Evolutionary conservation across 2,329 filamentous ascomycete genomes (phyloP).

Genomic region (Venturia aucupariae): DNA sequence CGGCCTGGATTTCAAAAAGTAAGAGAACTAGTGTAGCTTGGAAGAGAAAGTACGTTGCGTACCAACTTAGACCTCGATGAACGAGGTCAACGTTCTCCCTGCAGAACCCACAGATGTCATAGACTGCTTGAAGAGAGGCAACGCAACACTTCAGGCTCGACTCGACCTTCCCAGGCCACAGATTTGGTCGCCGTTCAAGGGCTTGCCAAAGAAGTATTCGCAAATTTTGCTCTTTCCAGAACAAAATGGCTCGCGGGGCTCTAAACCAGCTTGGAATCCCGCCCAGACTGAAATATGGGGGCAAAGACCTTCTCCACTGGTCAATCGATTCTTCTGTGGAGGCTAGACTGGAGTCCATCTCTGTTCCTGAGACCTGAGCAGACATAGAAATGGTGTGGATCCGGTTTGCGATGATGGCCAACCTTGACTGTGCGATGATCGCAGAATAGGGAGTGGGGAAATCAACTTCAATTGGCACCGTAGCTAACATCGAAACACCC

Average conservation of each 20-base stretch:
- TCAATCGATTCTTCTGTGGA: conserved; percentile 19
- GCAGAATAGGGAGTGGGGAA: conserved; percentile 17
- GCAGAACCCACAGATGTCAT: conserved; percentile 17
- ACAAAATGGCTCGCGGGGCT: conserved; percentile 17
- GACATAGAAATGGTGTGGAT: conserved; percentile 17
- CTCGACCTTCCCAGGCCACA: conserved; percentile 17
- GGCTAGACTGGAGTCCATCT: conserved; percentile 16
- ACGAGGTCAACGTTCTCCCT: conserved; percentile 11
- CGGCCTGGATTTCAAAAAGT: not conserved
- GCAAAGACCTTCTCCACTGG: conserved; percentile 18
- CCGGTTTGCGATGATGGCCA: conserved; percentile 19
- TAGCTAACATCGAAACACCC: not conserved
- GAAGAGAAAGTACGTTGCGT: conserved; percentile 19
- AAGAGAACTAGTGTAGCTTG: conserved; percentile 16
- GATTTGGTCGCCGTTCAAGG: conserved; percentile 17
- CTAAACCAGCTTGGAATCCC: conserved; percentile 19
- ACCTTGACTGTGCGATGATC: conserved; percentile 17
- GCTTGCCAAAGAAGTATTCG: conserved; percentile 18
- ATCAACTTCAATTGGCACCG: conserved; percentile 5
- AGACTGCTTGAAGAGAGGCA: conserved; percentile 16
- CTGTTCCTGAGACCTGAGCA: conserved; percentile 3
- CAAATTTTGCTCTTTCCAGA: conserved; percentile 20
- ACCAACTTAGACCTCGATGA: conserved; percentile 18
- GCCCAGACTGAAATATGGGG: conserved; percentile 16
- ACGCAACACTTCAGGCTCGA: conserved; percentile 16